Base-by-base conservation (phyloP, 305 asterid genomes). In the Fraxinus angustifolia region DNA sequence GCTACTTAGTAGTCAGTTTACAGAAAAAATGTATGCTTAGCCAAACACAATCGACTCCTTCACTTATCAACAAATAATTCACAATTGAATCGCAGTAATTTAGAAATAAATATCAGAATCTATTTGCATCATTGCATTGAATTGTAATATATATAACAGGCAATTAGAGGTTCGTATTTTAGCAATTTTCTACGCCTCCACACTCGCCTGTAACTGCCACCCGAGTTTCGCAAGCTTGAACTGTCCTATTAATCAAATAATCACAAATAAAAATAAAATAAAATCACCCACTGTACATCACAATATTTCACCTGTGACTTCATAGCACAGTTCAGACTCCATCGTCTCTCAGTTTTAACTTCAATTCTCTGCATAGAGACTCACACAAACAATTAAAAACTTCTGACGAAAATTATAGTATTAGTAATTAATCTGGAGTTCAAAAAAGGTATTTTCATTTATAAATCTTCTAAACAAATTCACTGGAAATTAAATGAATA, bases 111-210 rank as follows among this genome's bases (percentile, higher is more conserved):
- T 58, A 58, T 8, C 72, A 62, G 33, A 62, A 23, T 34, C 33
- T 23, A 23, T 62, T 62, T 62, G 33, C 31, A 48, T 48, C 3
- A 17, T 56, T 17, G 67, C 53, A 42, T 42, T 42, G 53, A 42
- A 11, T 14, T 10, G 16, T 42, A 10, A 42, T 35, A 78, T 2
- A 33, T 19, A 11, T 40, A 21, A 36, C 2, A 26, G 73, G 3
- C 10, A 60, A 30, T 42, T 34, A 83, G 58, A 42, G 82, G 38
- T 71, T 74, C 8, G 42, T 33, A 14, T 2, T 42, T 42, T 68
- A 96, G 97, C 98, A 93, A 88, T 86, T 92, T 91, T 78, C 97
- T 90, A 76, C 98, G 88, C 92, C 98, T 91, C 98, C 97, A 94
- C n/a, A 92, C 88, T 42, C 83, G 78, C 85, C 97, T 88, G 80